Percentiles rank a stretch among this genome's conserved stretches.
phyloP scores from a whole-genome alignment of 2,329 filamentous ascomycete species.

The Trichoderma arundinaceum region DNA sequence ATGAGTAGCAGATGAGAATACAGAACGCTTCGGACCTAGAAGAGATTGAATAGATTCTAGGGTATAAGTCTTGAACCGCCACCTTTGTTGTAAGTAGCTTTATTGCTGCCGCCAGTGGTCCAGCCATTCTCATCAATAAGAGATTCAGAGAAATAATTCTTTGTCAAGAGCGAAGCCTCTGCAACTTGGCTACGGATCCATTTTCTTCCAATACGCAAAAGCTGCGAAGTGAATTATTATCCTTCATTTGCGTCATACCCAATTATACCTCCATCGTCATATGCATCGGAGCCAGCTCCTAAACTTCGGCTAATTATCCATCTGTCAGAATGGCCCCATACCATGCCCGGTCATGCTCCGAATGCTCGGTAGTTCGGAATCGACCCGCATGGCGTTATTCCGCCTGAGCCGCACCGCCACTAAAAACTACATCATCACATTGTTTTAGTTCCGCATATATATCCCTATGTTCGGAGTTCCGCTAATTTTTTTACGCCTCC shows the following conservation, averaged over 20 bases:
- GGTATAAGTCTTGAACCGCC: too few species aligned
- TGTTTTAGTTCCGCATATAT: background rate
- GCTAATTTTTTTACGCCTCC: background rate
- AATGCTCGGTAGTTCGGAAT: slow-evolving; percentile 28
- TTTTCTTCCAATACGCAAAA: background rate
- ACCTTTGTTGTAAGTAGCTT: too few species aligned
- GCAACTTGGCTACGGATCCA: too few species aligned
- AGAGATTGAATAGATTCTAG: too few species aligned
- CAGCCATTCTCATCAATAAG: too few species aligned
- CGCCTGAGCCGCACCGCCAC: slow-evolving; percentile 22
- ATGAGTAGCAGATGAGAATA: too few species aligned
- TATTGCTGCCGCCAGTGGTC: too few species aligned
- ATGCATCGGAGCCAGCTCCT: slow-evolving; percentile 3
- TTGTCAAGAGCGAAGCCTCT: too few species aligned
- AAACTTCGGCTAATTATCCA: background rate
- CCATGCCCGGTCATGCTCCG: background rate
- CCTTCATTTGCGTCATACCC: background rate
- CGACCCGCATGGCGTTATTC: slow-evolving; percentile 26
- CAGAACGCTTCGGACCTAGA: too few species aligned
- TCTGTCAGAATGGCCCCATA: background rate
- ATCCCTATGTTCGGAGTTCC: background rate
- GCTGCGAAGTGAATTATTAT: background rate
- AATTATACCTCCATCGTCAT: background rate
- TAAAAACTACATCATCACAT: slow-evolving; percentile 26
- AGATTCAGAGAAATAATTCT: too few species aligned